Evolutionary conservation across 352 stramenopile genomes (phyloP).

Genomic region (Aphanomyces invadans): DNA sequence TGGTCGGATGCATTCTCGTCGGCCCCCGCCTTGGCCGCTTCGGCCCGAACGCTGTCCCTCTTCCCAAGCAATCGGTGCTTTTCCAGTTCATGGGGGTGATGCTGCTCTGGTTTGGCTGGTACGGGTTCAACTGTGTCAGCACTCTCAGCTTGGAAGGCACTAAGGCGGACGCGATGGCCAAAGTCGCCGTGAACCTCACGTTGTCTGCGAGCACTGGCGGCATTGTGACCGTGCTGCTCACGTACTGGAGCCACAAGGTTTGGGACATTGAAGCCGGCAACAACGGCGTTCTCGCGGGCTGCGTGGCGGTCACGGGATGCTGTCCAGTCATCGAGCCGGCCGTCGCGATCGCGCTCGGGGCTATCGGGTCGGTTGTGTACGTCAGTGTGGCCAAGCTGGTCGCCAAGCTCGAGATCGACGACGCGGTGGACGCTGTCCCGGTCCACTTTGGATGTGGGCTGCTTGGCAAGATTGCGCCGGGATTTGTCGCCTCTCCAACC

Average conservation of each 20-base stretch:
- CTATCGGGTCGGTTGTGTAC: conserved; percentile 26
- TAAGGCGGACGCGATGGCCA: conserved; percentile 32
- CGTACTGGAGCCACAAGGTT: conserved; percentile 14
- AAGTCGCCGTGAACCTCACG: conserved; percentile 69
- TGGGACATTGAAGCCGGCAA: conserved; percentile 42
- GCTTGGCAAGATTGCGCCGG: conserved; percentile 56
- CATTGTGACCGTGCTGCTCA: conserved; percentile 53
- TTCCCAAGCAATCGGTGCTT: conserved; percentile 34
- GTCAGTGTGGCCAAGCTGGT: conserved; percentile 25
- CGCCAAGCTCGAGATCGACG: conserved; percentile 49
- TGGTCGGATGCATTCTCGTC: conserved; percentile 56
- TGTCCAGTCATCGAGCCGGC: conserved; percentile 54
- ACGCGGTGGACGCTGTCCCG: conserved; percentile 74
- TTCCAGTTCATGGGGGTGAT: conserved; percentile 60
- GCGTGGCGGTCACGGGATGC: conserved; percentile 75
- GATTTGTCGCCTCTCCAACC: conserved; percentile 52
- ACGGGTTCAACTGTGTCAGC: conserved; percentile 80
- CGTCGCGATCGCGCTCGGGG: conserved; percentile 62
- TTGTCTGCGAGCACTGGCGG: conserved; percentile 49
- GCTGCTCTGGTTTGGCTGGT: conserved; percentile 80
- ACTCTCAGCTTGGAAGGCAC: conserved; percentile 41
- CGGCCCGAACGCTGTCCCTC: conserved; percentile 37
- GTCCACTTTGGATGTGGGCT: conserved; percentile 70
- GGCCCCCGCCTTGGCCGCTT: conserved; percentile 56
- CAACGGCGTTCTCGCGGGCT: conserved; percentile 65